phyloP scores from a whole-genome alignment of 768 basidiomycete species.

The Pulveroboletus sp. region DNA sequence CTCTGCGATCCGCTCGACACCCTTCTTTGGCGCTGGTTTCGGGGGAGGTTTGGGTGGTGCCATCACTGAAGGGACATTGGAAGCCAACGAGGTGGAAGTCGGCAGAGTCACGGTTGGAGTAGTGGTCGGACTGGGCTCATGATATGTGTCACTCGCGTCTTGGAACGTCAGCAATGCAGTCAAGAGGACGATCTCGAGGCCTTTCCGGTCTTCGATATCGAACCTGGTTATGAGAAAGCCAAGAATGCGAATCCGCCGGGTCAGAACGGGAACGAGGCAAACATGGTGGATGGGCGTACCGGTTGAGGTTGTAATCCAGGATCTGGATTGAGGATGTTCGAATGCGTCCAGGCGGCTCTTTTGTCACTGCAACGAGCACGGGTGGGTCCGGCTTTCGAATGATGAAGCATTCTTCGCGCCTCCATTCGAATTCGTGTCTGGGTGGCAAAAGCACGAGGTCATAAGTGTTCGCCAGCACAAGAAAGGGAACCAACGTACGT shows the following conservation, averaged over 20 bases:
- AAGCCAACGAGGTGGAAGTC: neutral
- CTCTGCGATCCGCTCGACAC: slow-evolving; percentile 67
- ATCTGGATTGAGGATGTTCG: slow-evolving; percentile 69
- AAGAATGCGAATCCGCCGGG: neutral
- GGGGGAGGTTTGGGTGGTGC: slow-evolving; percentile 47
- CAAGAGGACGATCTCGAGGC: slow-evolving; percentile 77
- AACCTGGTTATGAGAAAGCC: slow-evolving; percentile 46
- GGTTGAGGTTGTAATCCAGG: slow-evolving; percentile 79
- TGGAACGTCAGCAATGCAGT: slow-evolving; percentile 75
- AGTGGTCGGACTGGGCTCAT: slow-evolving; percentile 30
- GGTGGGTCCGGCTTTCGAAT: slow-evolving; percentile 84
- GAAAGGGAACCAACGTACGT: slow-evolving; percentile 48
- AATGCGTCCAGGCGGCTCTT: slow-evolving; percentile 63
- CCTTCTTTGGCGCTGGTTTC: slow-evolving; percentile 59
- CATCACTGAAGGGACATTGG: neutral
- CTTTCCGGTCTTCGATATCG: slow-evolving; percentile 81
- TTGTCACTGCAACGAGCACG: slow-evolving; percentile 78
- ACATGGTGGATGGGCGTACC: slow-evolving; percentile 37
- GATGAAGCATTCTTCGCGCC: slow-evolving; percentile 77
- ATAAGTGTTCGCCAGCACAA: slow-evolving; percentile 42
- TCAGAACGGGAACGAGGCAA: neutral
- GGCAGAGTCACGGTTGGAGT: slow-evolving; percentile 7
- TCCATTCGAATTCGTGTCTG: slow-evolving; percentile 86
- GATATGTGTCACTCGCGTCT: slow-evolving; percentile 59
- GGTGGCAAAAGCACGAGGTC: neutral